phyloP scores from a whole-genome alignment of 2,329 filamentous ascomycete species.

The Fusarium albidum region DNA sequence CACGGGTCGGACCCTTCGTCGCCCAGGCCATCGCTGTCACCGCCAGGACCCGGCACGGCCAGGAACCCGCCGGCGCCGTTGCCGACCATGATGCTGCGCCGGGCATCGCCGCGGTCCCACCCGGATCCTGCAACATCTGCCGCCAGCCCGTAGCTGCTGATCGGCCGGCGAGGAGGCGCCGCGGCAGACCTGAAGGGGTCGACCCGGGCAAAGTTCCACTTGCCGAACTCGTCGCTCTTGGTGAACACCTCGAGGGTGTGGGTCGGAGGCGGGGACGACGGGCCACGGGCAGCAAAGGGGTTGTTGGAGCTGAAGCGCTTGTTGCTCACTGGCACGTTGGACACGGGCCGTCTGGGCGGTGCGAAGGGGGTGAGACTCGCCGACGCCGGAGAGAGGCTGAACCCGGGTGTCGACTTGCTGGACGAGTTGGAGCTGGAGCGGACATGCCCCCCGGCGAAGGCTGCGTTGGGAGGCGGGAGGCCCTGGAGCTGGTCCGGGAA shows the following conservation, averaged over 20 bases:
- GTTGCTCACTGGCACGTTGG: constrained; percentile 38
- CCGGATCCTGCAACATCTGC: constrained; percentile 57
- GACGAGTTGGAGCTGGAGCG: constrained; percentile 46
- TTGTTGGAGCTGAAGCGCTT: constrained; percentile 69
- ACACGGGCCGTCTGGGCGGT: constrained; percentile 41
- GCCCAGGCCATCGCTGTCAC: constrained; percentile 14
- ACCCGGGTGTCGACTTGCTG: constrained; percentile 32
- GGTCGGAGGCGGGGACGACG: constrained; percentile 50
- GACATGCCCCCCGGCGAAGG: constrained; percentile 41
- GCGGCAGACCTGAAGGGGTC: constrained; percentile 42
- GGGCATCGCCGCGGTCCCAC: constrained; percentile 61
- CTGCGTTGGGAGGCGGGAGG: constrained; percentile 69
- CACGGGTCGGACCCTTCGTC: constrained; percentile 35
- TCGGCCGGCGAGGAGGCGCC: constrained; percentile 50
- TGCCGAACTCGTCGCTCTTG: constrained; percentile 64
- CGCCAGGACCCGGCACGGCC: constrained; percentile 53
- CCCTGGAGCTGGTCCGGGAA: constrained; percentile 82
- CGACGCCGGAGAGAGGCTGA: constrained; percentile 38
- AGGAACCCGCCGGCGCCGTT: constrained; percentile 62
- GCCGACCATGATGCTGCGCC: constrained; percentile 63
- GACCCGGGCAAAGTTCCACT: constrained; percentile 67
- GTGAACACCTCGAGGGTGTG: constrained; percentile 68
- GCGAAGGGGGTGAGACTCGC: constrained; percentile 35
- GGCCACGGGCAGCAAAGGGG: constrained; percentile 57
- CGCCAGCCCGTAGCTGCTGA: constrained; percentile 66